phyloP scores from a whole-genome alignment of 257 asterid genomes.

The Penstemon eatonii region DNA sequence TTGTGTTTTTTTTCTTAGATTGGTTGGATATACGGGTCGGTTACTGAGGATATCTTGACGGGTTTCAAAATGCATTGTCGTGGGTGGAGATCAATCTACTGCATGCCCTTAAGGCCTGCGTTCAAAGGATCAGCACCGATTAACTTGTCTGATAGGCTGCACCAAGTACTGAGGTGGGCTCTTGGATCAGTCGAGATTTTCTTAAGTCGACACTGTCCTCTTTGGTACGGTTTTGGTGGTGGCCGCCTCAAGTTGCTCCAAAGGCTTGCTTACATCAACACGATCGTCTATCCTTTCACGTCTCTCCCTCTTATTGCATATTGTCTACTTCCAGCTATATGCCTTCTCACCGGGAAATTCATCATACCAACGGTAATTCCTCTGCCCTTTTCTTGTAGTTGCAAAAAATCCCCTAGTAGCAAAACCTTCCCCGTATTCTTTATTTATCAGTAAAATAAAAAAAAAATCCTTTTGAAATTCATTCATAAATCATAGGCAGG shows the following conservation, averaged over 20 bases:
- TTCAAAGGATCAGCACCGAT: slow-evolving; percentile 98
- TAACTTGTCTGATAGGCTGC: slow-evolving; percentile 94
- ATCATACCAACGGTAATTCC: slow-evolving; percentile 90
- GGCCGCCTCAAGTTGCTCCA: slow-evolving; percentile 93
- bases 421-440: no score
- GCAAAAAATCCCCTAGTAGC: no score
- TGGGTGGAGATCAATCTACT: slow-evolving; percentile 95
- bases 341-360: slow-evolving; percentile 92
- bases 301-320: slow-evolving; percentile 92
- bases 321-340: slow-evolving; percentile 77
- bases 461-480: no score
- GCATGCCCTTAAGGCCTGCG: slow-evolving; percentile 96
- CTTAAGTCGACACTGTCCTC: slow-evolving; percentile 90
- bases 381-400: not conserved
- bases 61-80: slow-evolving; percentile 99
- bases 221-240: slow-evolving; percentile 94
- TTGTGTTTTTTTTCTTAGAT: slow-evolving; percentile 46
- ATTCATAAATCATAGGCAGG: no score
- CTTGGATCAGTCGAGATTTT: slow-evolving; percentile 94
- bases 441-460: no score
- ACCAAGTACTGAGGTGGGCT: slow-evolving; percentile 97
- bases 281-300: slow-evolving; percentile 94
- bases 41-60: slow-evolving; percentile 91
- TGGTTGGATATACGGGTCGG: slow-evolving; percentile 98
- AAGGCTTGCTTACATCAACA: slow-evolving; percentile 87